phyloP scores from a whole-genome alignment of 192 early-diverging fungal genomes.

The Entomortierella chlamydospora region DNA sequence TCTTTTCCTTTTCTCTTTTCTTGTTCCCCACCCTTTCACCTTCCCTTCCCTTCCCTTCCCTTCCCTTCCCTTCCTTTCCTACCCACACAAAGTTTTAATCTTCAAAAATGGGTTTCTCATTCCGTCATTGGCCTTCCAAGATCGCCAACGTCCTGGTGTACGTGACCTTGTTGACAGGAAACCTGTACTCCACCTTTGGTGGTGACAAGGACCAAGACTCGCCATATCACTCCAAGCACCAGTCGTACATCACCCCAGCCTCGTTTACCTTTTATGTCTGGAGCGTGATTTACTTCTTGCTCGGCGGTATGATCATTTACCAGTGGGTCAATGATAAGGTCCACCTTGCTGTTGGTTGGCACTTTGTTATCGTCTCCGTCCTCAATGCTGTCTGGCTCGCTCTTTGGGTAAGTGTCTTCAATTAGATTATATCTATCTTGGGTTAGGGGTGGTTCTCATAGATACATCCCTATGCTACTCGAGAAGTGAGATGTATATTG shows the following conservation, averaged over 20 bases:
- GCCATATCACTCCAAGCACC: constrained; percentile 54
- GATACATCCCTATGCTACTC: too few relatives aligned
- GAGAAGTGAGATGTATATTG: too few relatives aligned
- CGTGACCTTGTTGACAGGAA: constrained; percentile 70
- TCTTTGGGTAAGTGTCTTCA: constrained; percentile 63
- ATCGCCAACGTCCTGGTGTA: constrained; percentile 71
- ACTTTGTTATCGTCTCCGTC: constrained; percentile 70
- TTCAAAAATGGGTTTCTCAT: constrained; percentile 12
- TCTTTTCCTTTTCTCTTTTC: neutral
- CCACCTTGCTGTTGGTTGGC: constrained; percentile 68
- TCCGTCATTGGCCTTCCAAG: constrained; percentile 52
- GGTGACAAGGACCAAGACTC: constrained; percentile 50
- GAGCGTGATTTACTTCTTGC: constrained; percentile 71
- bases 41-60: neutral
- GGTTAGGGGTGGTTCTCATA: too few relatives aligned
- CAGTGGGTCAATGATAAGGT: constrained; percentile 72
- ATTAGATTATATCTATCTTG: neutral
- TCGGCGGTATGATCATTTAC: constrained; percentile 71
- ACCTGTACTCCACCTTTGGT: constrained; percentile 63
- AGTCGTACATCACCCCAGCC: constrained; percentile 76
- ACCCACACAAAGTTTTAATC: neutral
- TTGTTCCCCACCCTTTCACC: neutral
- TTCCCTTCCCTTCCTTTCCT: neutral
- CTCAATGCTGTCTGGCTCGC: constrained; percentile 69
- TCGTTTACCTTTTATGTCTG: constrained; percentile 69